Evolutionary conservation across 129 eudicot genomes (phyloP).

Genomic region (Lactuca saligna): DNA sequence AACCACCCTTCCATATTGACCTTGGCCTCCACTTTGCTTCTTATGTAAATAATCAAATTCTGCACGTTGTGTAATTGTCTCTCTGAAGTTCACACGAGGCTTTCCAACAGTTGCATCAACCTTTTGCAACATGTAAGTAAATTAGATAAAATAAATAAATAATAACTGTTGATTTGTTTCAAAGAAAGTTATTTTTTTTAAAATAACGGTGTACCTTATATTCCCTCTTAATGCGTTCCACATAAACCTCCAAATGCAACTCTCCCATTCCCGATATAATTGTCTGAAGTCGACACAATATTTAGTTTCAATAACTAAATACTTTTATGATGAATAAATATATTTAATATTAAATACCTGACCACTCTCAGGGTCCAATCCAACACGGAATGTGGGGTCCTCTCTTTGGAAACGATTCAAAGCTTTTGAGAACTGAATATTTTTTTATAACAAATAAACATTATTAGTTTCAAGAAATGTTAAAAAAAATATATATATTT

Average conservation of each 20-base stretch:
- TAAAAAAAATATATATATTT: no score
- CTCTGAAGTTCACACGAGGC: slow-evolving; percentile 98
- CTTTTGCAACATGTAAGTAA: slow-evolving; percentile 31
- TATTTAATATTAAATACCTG: slow-evolving; percentile 46
- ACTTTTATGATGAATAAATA: background rate
- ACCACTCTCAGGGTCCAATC: slow-evolving; percentile 90
- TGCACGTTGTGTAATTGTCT: slow-evolving; percentile 91
- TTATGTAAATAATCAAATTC: slow-evolving; percentile 95
- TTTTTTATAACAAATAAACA: background rate
- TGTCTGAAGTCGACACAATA: slow-evolving; percentile 49
- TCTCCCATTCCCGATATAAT: slow-evolving; percentile 99
- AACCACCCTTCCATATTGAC: slow-evolving; percentile 91
- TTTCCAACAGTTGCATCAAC: slow-evolving; percentile 90
- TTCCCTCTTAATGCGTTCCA: slow-evolving; percentile 90
- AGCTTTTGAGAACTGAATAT: slow-evolving; percentile 85
- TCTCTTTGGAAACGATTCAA: slow-evolving; percentile 95
- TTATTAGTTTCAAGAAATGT: background rate
- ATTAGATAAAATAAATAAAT: background rate
- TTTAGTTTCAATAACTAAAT: background rate
- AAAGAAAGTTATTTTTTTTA: slow-evolving; percentile 1
- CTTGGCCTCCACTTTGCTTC: slow-evolving; percentile 99
- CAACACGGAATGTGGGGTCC: slow-evolving; percentile 98
- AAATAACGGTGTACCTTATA: slow-evolving; percentile 56
- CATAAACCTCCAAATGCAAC: slow-evolving; percentile 86
- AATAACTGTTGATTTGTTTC: background rate